Base-by-base conservation (phyloP, 345 rosid genomes). In the Euphorbia lathyris region DNA sequence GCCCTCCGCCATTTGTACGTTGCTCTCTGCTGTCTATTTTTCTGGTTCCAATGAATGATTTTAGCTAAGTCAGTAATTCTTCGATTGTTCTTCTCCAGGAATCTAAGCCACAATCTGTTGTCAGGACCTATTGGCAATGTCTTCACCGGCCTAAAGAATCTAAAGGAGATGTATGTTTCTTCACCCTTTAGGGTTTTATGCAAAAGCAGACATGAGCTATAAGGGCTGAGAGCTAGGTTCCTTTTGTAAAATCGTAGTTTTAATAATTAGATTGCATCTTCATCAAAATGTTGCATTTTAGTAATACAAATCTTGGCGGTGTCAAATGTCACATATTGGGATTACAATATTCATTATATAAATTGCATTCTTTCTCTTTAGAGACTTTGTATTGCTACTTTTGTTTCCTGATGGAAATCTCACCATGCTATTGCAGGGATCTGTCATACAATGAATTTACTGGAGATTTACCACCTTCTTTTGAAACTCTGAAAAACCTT, bases 381-480 rank as follows among this genome's bases (percentile, higher is more conserved):
- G 63, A 61, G 25, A 17, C 19, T 40, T 29, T 10, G 36, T 55
- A 10, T 66, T 42, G 66, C 58, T 64, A 34, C 6, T 65, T 26
- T 25, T 26, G 59, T 56, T 61, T 48, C 64, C 58, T 57, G 19
- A 4, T 7, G 58, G 25, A 48, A 58, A 27, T 9, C 16, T 69
- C 65, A 42, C 66, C 65, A 55, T 67, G 34, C 60, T 52, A 45
- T 73, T 40, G 56, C 82, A 91, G 99, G 92, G 99, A 95, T 83
- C 82, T 95, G 25, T 91, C 99, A 16, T 78, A 78, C 86, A 91
- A 95, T 70, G 71, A 86, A 73, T 87, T 95, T 75, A 77, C 79
- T 13, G 97, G 97, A 77, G 99, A 95, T 78, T 81, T 95, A 34
- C 97, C 97, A 7, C 87, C 84, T 83, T 91, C 97, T 56, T 86